These are phyloP conservation scores for Gossypium schwendimanii DNA, from an alignment of 441 rosid genomes.

Conservation along the genomic window DNA sequence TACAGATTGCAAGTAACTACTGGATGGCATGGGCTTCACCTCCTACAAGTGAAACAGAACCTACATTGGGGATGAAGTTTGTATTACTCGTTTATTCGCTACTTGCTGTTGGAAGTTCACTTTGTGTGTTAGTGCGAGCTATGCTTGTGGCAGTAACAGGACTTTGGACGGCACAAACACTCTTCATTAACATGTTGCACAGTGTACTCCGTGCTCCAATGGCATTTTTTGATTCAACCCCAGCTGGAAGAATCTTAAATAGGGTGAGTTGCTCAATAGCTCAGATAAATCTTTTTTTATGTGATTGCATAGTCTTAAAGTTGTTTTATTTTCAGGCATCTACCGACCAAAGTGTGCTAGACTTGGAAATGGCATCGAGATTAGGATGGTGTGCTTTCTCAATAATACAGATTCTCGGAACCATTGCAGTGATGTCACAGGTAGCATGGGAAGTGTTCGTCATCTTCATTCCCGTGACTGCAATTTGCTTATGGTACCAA, in stretches of 20 bases:
- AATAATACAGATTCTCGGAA: conserved; percentile 69
- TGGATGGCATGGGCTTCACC: conserved; percentile 98
- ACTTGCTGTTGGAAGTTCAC: conserved; percentile 67
- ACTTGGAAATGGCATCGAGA: conserved; percentile 69
- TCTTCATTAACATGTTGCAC: conserved; percentile 75
- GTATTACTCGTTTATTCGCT: conserved; percentile 61
- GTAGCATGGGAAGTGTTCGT: conserved; percentile 97
- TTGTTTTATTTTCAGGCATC: conserved; percentile 55
- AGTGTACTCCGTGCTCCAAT: conserved; percentile 79
- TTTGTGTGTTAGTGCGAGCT: conserved; percentile 73
- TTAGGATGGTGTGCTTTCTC: conserved; percentile 95
- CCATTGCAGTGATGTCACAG: conserved; percentile 88
- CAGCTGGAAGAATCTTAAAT: conserved; percentile 90
- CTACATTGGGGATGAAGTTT: conserved; percentile 45
- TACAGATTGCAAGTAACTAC: conserved; percentile 84
- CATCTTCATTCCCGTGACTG: conserved; percentile 94
- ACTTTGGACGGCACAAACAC: conserved; percentile 68
- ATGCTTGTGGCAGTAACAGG: conserved; percentile 60
- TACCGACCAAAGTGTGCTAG: conserved; percentile 87
- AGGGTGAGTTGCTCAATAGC: conserved; percentile 46
- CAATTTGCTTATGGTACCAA: conserved; percentile 90
- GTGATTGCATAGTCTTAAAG: neutral
- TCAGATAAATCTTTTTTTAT: neutral
- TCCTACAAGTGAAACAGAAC: conserved; percentile 40
- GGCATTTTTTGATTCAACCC: conserved; percentile 96